Conservation (phyloP, 192 early-diverging fungal species). For the Podila epigama region DNA sequence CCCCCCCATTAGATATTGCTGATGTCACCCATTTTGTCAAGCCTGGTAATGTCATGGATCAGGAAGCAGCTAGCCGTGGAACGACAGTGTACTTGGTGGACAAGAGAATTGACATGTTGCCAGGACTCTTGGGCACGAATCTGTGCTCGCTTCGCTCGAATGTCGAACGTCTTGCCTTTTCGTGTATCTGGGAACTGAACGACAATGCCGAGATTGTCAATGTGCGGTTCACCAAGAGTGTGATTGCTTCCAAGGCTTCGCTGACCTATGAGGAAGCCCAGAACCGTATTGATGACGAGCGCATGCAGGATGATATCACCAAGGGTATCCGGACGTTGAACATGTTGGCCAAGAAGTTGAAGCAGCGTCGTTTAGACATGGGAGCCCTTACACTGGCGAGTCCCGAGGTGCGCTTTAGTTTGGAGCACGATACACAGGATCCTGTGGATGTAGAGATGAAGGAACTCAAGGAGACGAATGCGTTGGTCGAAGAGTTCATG, state of each 20-base stretch:
- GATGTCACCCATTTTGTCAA: slow-evolving; percentile 96
- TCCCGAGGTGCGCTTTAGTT: slow-evolving; percentile 91
- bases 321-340: slow-evolving; percentile 75
- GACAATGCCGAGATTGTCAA: slow-evolving; percentile 66
- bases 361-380: slow-evolving; percentile 76
- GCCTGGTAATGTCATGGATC: slow-evolving; percentile 80
- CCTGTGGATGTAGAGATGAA: slow-evolving; percentile 93
- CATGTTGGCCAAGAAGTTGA: slow-evolving; percentile 83
- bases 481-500: slow-evolving; percentile 99
- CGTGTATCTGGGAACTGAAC: slow-evolving; percentile 81
- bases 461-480: slow-evolving; percentile 87
- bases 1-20: slow-evolving; percentile 81
- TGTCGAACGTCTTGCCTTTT: slow-evolving; percentile 92
- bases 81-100: slow-evolving; percentile 97
- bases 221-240: slow-evolving; percentile 87
- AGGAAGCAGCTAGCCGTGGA: slow-evolving; percentile 82
- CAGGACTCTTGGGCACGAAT: slow-evolving; percentile 77
- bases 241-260: slow-evolving; percentile 92
- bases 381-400: slow-evolving; percentile 93
- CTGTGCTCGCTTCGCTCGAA: slow-evolving; percentile 87
- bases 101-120: slow-evolving; percentile 94
- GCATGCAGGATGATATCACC: slow-evolving; percentile 72
- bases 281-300: slow-evolving; percentile 74
- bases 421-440: slow-evolving; percentile 89
- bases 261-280: slow-evolving; percentile 97